Evolutionary conservation across 805 yeast species (phyloP).

Genomic region (Candida golubevii): DNA sequence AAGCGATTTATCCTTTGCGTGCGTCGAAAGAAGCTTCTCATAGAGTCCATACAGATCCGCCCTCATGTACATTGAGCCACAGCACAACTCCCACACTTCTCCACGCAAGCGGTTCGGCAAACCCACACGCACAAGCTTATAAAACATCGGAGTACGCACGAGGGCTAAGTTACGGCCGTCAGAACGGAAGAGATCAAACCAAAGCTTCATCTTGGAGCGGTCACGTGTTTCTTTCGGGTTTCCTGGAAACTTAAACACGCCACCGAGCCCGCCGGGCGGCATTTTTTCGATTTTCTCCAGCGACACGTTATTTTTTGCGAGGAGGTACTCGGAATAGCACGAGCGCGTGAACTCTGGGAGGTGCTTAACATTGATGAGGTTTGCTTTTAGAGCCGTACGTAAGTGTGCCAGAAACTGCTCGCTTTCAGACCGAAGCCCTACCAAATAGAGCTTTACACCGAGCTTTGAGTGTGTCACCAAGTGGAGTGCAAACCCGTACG

Average conservation of each 20-base stretch:
- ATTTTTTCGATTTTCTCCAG: constrained; percentile 45
- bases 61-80: constrained; percentile 79
- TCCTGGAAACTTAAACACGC: constrained; percentile 83
- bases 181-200: constrained; percentile 86
- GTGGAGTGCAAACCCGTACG: constrained; percentile 75
- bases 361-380: constrained; percentile 56
- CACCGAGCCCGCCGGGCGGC: constrained; percentile 84
- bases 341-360: constrained; percentile 63
- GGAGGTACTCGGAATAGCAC: constrained; percentile 79
- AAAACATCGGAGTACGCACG: constrained; percentile 70
- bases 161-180: constrained; percentile 83
- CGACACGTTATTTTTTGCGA: constrained; percentile 53
- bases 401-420: constrained; percentile 74
- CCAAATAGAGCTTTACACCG: constrained; percentile 62
- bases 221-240: constrained; percentile 73
- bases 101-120: constrained; percentile 93
- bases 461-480: constrained; percentile 64
- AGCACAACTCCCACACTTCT: constrained; percentile 90
- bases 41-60: constrained; percentile 61
- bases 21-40: constrained; percentile 50
- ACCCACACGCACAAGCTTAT: constrained; percentile 82
- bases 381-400: constrained; percentile 56
- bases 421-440: constrained; percentile 73
- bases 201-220: constrained; percentile 78
- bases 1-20: constrained; percentile 60